Evolutionary conservation across 2,329 filamentous ascomycete genomes (phyloP), one percentile per base, ranked within the genome.

Genomic region (Plectosphaerella cucumerina): DNA sequence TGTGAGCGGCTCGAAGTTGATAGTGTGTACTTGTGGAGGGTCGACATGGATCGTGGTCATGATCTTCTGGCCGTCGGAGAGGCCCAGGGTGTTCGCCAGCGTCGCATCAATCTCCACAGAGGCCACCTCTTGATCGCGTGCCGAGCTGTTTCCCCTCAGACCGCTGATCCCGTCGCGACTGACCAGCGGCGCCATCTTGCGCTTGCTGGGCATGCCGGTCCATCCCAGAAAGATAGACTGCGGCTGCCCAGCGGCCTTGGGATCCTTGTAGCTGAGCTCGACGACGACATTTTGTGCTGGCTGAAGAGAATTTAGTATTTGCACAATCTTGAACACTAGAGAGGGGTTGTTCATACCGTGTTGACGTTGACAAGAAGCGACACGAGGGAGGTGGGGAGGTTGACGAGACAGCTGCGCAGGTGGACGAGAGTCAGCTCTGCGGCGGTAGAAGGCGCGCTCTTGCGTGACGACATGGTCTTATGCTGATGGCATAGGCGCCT

Each of bases 131-230:
- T 91, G 88, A 54, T 94, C 89, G 61, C 85, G 79, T 12, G 70
- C 69, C 18, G 76, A 73, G n/a, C 71, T 67, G n/a, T 74, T 76
- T 26, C 77, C 77, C 55, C 84, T 76, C 33, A 73, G 72, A 20
- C 80, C 77, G 58, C 74, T 81, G 59, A 91, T 79, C 1, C 89
- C 87, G 63, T 94, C 88, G 58, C 86, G 84, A 51, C 82, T 80
- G 23, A 94, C 83, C 23, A 92, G 78, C 1, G 89, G 82, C 12
- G 85, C 82, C 59, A 88, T 74, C 66, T 85, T 88, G 63, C 89
- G 84, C 77, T 92, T 95, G 75, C 92, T 97, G 58, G 91, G 88
- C 90, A 99, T 95, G 60, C 94, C 94, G 11, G 94, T 97, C 94
- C 94, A 99, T 67, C 94, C 94, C 53, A 96, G 78, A 66, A 88